A percentile compares a stretch with the other conserved stretches of the same genome.
Conservation (phyloP, 1,139 yeast species). For the Torulaspora pretoriensis region DNA sequence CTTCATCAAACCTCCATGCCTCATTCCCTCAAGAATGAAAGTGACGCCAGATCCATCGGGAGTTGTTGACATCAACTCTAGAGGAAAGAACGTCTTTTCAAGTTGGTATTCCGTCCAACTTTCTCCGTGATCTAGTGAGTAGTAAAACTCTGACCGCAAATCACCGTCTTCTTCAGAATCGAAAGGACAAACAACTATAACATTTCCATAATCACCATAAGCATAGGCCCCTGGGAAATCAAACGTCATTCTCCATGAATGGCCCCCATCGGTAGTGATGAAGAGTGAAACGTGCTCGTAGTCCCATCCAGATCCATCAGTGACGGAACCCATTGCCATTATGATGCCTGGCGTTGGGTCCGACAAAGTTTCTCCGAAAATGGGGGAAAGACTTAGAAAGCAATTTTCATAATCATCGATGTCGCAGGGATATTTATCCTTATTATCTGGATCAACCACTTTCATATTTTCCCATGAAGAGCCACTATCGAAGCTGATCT, state of each 20-base stretch:
- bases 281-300: constrained; percentile 42
- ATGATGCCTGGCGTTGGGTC: constrained; percentile 70
- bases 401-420: constrained; percentile 59
- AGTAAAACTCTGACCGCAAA: constrained; percentile 41
- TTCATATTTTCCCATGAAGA: constrained; percentile 54
- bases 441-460: constrained; percentile 42
- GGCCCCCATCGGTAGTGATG: constrained; percentile 75
- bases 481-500: constrained; percentile 63
- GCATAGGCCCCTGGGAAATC: constrained; percentile 55
- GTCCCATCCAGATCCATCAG: constrained; percentile 37
- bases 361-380: constrained; percentile 38
- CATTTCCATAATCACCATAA: constrained; percentile 79
- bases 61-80: constrained; percentile 50
- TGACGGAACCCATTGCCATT: constrained; percentile 55
- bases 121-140: constrained; percentile 71
- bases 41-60: constrained; percentile 67
- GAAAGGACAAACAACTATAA: constrained; percentile 54
- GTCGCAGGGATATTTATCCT: constrained; percentile 52
- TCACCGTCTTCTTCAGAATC: constrained; percentile 32
- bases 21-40: constrained; percentile 52
- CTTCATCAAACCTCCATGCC: neutral
- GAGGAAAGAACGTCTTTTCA: constrained; percentile 47
- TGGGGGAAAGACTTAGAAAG: constrained; percentile 30
- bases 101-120: constrained; percentile 55
- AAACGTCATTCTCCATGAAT: constrained; percentile 58